Base-by-base conservation (phyloP, 1,284 basidiomycete species). In the Ganoderma lingzhi region DNA sequence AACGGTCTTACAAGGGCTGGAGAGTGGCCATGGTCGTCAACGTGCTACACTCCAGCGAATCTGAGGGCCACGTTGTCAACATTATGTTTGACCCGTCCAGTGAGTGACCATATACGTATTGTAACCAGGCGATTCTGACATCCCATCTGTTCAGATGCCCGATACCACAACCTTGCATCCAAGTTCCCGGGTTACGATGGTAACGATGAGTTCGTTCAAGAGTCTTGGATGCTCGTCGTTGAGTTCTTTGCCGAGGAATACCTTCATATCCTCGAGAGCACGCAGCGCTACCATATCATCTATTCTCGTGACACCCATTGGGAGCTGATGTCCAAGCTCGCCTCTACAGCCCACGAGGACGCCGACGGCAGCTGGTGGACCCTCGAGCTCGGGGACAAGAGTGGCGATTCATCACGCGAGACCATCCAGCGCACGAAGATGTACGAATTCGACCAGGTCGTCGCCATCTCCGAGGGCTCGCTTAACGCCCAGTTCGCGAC, bases 401-500 rank as follows among this genome's bases (percentile, higher is more conserved):
- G 69, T 35, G 59, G 67, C 10, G 70, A 58, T 4, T 61, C 59
- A 9, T 76, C 74, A 71, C 73, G 72, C 44, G 75, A 78, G 66
- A 74, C 74, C n/a, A 70, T 76, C 14, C 74, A 75, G 71, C 72
- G 71, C 58, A 73, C 73, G 56, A 70, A 75, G 67, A 76, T 77
- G 72, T 66, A 64, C 63, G 77, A 77, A 63, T 81, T 78, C 74
- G 80, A 82, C 70, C 73, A 78, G 64, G 71, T 81, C 71, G 72
- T 70, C 44, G 78, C 79, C 0, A 70, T 82, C 62, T 78, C 80
- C 1, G 77, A 81, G 63, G 71, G 71, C 3, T 76, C 79, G 2
- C 74, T 81, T 71, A 79, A 79, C 68, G 71, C 68, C 6, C 73
- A 77, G 60, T 79, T 79, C 76, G 65, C 71, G 44, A 62, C 68